Conservation (phyloP, 2,329 filamentous ascomycete genomes). For the Arthrobotrys conoides region DNA sequence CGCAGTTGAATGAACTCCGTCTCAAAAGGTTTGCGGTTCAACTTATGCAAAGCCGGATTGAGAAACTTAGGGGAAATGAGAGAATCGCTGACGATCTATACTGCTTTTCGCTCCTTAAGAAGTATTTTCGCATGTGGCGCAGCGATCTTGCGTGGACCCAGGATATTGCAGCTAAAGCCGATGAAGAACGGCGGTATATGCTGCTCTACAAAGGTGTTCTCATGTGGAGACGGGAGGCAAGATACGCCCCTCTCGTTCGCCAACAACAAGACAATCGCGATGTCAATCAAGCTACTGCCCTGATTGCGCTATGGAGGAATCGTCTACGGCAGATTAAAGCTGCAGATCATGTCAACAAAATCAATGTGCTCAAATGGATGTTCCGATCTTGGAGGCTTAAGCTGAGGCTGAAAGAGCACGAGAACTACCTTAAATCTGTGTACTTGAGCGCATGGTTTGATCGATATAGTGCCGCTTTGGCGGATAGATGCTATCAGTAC, state of each 20-base stretch:
- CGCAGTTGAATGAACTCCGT: slow-evolving; percentile 51
- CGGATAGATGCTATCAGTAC: slow-evolving; percentile 51
- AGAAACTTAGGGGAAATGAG: slow-evolving; percentile 39
- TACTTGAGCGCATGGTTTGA: slow-evolving; percentile 56
- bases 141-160: slow-evolving; percentile 48
- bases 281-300: slow-evolving; percentile 48
- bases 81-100: slow-evolving; percentile 52
- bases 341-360: slow-evolving; percentile 56
- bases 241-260: slow-evolving; percentile 45
- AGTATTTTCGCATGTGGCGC: slow-evolving; percentile 45
- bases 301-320: slow-evolving; percentile 54
- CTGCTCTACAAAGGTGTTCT: slow-evolving; percentile 44
- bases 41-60: slow-evolving; percentile 30
- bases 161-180: slow-evolving; percentile 53
- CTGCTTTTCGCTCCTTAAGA: slow-evolving; percentile 54
- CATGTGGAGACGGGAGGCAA: slow-evolving; percentile 52
- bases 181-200: slow-evolving; percentile 56
- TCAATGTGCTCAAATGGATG: slow-evolving; percentile 49
- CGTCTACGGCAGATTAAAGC: slow-evolving; percentile 50
- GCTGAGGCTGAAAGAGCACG: slow-evolving; percentile 40
- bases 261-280: slow-evolving; percentile 49
- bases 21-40: slow-evolving; percentile 51
- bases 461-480: slow-evolving; percentile 50
- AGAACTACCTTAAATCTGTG: slow-evolving; percentile 54
- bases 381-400: slow-evolving; percentile 49